Evolutionary conservation across 192 early-diverging fungal genomes (phyloP).

Genomic region (Kickxella alabastrina): DNA sequence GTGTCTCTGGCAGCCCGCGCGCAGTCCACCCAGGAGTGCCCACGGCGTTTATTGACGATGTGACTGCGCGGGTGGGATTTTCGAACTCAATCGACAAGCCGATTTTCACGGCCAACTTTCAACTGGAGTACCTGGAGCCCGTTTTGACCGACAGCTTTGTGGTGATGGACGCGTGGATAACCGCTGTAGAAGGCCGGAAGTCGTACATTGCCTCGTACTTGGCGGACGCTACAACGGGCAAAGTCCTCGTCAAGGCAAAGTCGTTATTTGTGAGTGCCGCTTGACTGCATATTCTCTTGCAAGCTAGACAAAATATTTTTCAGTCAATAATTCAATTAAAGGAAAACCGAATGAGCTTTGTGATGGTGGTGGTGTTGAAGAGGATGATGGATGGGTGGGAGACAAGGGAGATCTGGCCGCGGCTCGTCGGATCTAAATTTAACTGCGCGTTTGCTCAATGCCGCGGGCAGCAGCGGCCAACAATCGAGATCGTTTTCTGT

Average conservation of each 20-base stretch:
- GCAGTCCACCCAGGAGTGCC: conserved; percentile 24
- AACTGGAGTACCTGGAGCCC: conserved; percentile 27
- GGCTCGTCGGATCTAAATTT: no score
- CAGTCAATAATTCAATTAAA: no score
- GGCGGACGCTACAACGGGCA: conserved; percentile 21
- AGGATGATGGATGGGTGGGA: no score
- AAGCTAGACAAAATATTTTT: no score
- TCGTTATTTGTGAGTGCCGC: conserved; percentile 31
- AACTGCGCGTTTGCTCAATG: no score
- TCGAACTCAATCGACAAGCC: conserved; percentile 24
- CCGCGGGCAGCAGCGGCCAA: no score
- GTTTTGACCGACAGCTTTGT: conserved; percentile 17
- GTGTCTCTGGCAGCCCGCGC: not conserved
- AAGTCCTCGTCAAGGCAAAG: conserved; percentile 18
- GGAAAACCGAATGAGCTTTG: no score
- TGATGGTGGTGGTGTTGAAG: no score
- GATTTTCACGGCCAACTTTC: conserved; percentile 39
- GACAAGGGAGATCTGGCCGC: no score
- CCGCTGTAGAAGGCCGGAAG: conserved; percentile 33
- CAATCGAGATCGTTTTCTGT: no score
- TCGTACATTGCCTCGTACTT: conserved; percentile 20
- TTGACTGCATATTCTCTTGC: not conserved
- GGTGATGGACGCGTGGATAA: conserved; percentile 41
- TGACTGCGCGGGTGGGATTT: conserved; percentile 28
- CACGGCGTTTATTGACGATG: conserved; percentile 30